Conservation (phyloP, 2,329 filamentous ascomycete genomes). For the Moelleriella libera region DNA sequence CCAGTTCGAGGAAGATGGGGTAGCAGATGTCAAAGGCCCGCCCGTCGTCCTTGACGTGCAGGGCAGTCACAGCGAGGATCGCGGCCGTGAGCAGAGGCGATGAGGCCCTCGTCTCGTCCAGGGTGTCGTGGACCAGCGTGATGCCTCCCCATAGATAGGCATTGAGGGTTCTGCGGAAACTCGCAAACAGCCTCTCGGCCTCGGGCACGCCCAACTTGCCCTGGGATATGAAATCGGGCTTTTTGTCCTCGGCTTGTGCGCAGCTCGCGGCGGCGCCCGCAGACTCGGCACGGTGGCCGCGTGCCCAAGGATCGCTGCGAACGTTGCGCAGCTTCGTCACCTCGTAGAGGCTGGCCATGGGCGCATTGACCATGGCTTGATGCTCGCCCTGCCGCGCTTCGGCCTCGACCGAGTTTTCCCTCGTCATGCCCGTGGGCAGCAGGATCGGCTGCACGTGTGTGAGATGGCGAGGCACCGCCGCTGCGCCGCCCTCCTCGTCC, state of each 20-base stretch:
- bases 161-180: conserved; percentile 15
- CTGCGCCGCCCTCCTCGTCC: too few relatives aligned
- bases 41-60: conserved; percentile 19
- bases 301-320: conserved; percentile 14
- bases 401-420: conserved; percentile 16
- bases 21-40: conserved; percentile 41
- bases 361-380: conserved; percentile 15
- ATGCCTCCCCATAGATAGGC: conserved; percentile 19
- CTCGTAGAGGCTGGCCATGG: conserved; percentile 18
- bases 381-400: conserved; percentile 8
- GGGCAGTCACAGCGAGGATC: conserved; percentile 17
- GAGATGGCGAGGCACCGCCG: too few relatives aligned
- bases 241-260: conserved; percentile 2
- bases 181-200: conserved; percentile 14
- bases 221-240: conserved; percentile 15
- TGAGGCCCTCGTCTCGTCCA: conserved; percentile 13
- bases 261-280: background rate
- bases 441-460: background rate
- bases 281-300: background rate
- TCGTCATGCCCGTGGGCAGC: conserved; percentile 14
- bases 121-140: conserved; percentile 13
- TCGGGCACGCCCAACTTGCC: conserved; percentile 12
- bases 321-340: conserved; percentile 18
- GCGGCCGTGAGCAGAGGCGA: conserved; percentile 15
- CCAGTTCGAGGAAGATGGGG: conserved; percentile 40